Conservation (phyloP, 2,329 filamentous ascomycete genomes). For the Cercospora sesami region DNA sequence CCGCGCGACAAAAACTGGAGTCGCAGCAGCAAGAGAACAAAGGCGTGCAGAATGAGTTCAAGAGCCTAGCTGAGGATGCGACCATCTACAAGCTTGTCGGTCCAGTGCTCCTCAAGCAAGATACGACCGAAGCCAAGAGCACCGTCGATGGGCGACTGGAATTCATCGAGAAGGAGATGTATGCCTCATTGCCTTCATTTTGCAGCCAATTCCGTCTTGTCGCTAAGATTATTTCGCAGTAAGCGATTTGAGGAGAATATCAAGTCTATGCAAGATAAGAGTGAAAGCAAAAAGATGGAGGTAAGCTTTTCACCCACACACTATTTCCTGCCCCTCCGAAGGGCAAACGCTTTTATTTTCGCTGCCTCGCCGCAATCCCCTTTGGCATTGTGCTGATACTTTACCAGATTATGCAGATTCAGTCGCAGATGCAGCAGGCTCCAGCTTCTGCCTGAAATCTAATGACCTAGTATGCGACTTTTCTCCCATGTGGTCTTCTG, state of each 20-base stretch:
- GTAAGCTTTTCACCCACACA: conserved; percentile 43
- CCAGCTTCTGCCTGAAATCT: conserved; percentile 9
- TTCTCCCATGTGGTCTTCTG: neutral
- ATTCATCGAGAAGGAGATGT: conserved; percentile 95
- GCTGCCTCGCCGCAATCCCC: neutral
- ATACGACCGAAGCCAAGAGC: conserved; percentile 83
- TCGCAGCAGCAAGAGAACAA: conserved; percentile 92
- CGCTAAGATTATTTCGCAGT: conserved; percentile 42
- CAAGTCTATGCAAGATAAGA: conserved; percentile 62
- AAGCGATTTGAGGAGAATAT: conserved; percentile 68
- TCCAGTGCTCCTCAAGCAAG: conserved; percentile 90
- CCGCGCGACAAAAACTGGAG: conserved; percentile 85
- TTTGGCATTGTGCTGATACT: conserved; percentile 1
- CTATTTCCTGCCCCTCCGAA: neutral
- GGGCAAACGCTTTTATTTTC: neutral
- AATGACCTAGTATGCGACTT: neutral
- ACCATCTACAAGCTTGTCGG: conserved; percentile 96
- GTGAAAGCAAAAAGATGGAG: conserved; percentile 65
- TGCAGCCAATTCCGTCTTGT: neutral
- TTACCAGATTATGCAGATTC: conserved; percentile 39
- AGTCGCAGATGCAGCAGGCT: conserved; percentile 43
- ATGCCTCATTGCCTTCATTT: conserved; percentile 38
- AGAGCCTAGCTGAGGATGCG: conserved; percentile 72
- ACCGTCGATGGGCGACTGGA: conserved; percentile 88
- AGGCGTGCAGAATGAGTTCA: conserved; percentile 86